Evolutionary conservation across 257 asterid genomes (phyloP), one percentile per base, ranked within the genome.

Genomic region (Striga asiatica): DNA sequence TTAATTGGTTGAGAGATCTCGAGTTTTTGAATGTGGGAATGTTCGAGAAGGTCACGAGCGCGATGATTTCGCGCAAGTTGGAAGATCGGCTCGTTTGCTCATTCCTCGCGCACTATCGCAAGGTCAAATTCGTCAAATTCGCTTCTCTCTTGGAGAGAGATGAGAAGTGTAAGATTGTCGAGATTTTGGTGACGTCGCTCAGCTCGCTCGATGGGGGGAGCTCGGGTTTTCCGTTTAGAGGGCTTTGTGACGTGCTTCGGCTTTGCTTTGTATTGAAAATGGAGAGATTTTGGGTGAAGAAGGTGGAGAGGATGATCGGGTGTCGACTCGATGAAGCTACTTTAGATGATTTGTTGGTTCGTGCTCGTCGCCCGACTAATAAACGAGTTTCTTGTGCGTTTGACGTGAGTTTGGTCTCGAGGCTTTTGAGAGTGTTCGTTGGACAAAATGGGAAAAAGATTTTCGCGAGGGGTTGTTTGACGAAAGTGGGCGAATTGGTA

Each of bases 331-430:
- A 84, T 46, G 74, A 67, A 54, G 92, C 88, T 20, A 73, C 80
- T 50, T 22, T 84, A 47, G 82, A 79, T 68, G 88, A 81, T 69
- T 35, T 84, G 60, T 53, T 84, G 16, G 31, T 78, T 47, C 81
- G 74, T 28, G 65, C 75, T 64, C 73, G 37, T 17, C 20, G 21
- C 10, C 68, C 52, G 62, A 31, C 47, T 35, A 11, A n/a, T n/a
- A n/a, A n/a, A n/a, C n/a, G n/a, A n/a, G n/a, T n/a, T n/a, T n/a
- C 21, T 9, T 49, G 56, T 47, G 84, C 81, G 0, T 80, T 73
- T 43, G 80, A 80, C 63, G 74, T 78, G 56, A 17, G 68, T 24
- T 56, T 83, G 49, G 27, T 83, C 29, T 41, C 76, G 17, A 74
- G 85, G 52, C 21, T 83, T 2, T 50, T 78, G 67, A 76, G 68